These are phyloP conservation scores for Aspergillus vadensis DNA, from an alignment of 2,329 filamentous ascomycete genomes.

Conservation along the genomic window DNA sequence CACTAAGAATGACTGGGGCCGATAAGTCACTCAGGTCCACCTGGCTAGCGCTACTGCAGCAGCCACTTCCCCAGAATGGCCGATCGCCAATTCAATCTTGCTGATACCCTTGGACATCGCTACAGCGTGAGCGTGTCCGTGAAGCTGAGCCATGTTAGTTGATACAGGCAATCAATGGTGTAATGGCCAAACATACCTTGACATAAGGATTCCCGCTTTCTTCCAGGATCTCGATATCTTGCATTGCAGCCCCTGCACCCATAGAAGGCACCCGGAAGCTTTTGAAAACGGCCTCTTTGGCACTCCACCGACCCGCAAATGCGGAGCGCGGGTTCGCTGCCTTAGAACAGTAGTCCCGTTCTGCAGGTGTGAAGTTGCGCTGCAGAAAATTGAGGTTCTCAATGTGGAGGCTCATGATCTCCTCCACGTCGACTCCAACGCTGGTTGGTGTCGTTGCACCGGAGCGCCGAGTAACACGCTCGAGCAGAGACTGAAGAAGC, in stretches of 20 bases:
- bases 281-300: slow-evolving; percentile 67
- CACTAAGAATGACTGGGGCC: too few relatives aligned
- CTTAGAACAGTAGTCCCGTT: slow-evolving; percentile 82
- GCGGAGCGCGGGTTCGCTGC: slow-evolving; percentile 80
- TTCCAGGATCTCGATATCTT: slow-evolving; percentile 20
- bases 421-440: slow-evolving; percentile 55
- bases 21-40: neutral
- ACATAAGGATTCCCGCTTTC: slow-evolving; percentile 14
- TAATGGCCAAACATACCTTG: slow-evolving; percentile 6
- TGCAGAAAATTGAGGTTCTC: slow-evolving; percentile 89
- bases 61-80: slow-evolving; percentile 12
- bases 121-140: slow-evolving; percentile 14
- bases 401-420: slow-evolving; percentile 81
- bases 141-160: slow-evolving; percentile 13
- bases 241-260: slow-evolving; percentile 18
- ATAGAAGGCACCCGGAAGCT: slow-evolving; percentile 17
- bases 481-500: slow-evolving; percentile 16
- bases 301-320: slow-evolving; percentile 83
- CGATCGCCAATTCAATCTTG: slow-evolving; percentile 15
- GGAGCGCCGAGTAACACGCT: neutral
- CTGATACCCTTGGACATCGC: slow-evolving; percentile 11
- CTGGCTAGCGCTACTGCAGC: slow-evolving; percentile 14
- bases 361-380: slow-evolving; percentile 85
- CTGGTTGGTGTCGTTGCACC: neutral
- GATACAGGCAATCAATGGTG: neutral